phyloP scores from a whole-genome alignment of 352 stramenopile species.

The Phytophthora cajani region DNA sequence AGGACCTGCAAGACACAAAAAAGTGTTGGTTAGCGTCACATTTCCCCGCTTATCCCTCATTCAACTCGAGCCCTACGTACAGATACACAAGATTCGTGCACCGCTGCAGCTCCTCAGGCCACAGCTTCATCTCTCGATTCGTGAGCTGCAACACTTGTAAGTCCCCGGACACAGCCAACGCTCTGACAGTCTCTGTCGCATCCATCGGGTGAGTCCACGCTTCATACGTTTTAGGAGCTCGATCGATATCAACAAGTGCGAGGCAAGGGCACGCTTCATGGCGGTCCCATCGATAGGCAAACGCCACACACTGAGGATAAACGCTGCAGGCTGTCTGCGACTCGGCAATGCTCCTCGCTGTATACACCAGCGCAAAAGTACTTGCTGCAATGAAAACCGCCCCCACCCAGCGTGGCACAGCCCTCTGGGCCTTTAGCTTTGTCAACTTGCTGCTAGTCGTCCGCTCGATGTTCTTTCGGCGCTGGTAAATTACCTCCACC shows the following conservation, averaged over 20 bases:
- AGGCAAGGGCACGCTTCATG: slow-evolving; percentile 39
- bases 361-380: slow-evolving; percentile 12
- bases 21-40: neutral
- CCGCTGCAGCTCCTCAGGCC: slow-evolving; percentile 29
- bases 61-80: slow-evolving; percentile 9
- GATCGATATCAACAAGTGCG: slow-evolving; percentile 37
- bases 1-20: slow-evolving; percentile 2
- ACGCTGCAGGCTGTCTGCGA: slow-evolving; percentile 10
- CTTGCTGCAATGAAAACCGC: slow-evolving; percentile 9
- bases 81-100: slow-evolving; percentile 27
- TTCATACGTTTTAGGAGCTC: slow-evolving; percentile 22
- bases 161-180: slow-evolving; percentile 27
- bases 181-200: slow-evolving; percentile 10
- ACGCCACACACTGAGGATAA: slow-evolving; percentile 21
- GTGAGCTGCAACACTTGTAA: slow-evolving; percentile 34
- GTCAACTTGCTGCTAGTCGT: neutral
- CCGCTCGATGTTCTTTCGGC: neutral
- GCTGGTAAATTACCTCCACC: slow-evolving; percentile 22
- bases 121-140: slow-evolving; percentile 24
- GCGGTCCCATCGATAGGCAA: slow-evolving; percentile 19
- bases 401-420: slow-evolving; percentile 10
- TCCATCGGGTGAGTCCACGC: slow-evolving; percentile 23
- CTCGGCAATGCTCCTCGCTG: slow-evolving; percentile 9
- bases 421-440: slow-evolving; percentile 1
- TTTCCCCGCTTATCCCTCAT: neutral